Conservation (phyloP, 139 green algal genomes). For the Auxenochlorella protothecoides region DNA sequence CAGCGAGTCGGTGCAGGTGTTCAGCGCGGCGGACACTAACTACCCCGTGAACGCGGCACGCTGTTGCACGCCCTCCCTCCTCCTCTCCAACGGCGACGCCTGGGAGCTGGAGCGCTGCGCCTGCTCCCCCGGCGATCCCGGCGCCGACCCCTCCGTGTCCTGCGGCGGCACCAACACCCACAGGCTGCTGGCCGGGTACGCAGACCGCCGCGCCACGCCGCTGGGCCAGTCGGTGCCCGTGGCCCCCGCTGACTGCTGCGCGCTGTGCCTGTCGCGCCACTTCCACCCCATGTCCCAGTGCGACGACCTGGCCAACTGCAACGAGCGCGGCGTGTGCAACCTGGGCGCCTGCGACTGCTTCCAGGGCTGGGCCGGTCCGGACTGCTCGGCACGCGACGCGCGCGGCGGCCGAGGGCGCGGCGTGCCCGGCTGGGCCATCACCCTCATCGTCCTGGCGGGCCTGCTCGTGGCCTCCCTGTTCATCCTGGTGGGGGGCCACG, state of each 20-base stretch:
- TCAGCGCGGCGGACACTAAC: constrained; percentile 24
- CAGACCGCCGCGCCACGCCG: not conserved
- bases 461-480: constrained; percentile 20
- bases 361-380: constrained; percentile 36
- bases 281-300: constrained; percentile 36
- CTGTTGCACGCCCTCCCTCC: constrained; percentile 59
- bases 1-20: constrained; percentile 24
- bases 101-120: constrained; percentile 56
- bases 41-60: constrained; percentile 48
- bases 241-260: constrained; percentile 55
- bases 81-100: constrained; percentile 37
- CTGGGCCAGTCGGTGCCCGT: constrained; percentile 47
- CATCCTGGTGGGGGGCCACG: constrained; percentile 11
- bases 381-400: constrained; percentile 25
- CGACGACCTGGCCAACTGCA: constrained; percentile 45
- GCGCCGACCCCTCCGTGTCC: constrained; percentile 24
- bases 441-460: constrained; percentile 40
- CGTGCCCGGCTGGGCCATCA: constrained; percentile 35
- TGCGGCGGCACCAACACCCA: constrained; percentile 39
- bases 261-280: constrained; percentile 39
- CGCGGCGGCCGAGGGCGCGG: not conserved
- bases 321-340: constrained; percentile 39
- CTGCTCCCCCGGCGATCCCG: constrained; percentile 12
- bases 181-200: constrained; percentile 29
- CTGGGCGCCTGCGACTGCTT: constrained; percentile 54